Percentiles rank a stretch among this genome's conserved stretches.
These are phyloP conservation scores for Aspergillus glaucus DNA, from an alignment of 2,329 filamentous ascomycete species.

Conservation along the genomic window DNA sequence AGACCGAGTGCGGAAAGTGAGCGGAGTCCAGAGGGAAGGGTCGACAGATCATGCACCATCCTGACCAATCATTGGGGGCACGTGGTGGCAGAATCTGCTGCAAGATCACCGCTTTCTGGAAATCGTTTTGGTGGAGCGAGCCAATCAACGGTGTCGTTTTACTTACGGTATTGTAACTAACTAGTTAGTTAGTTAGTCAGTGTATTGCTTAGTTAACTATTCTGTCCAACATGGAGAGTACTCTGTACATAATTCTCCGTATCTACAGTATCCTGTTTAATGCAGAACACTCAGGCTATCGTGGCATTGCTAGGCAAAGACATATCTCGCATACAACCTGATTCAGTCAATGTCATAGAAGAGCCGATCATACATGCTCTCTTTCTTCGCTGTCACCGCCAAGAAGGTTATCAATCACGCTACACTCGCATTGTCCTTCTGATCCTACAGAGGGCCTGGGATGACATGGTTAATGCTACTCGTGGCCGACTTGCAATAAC, in stretches of 20 bases:
- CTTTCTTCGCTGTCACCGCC: background rate
- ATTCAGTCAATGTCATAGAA: background rate
- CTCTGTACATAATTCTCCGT: too few species aligned
- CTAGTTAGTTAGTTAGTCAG: background rate
- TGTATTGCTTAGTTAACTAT: background rate
- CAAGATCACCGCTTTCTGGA: background rate
- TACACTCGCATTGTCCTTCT: too few species aligned
- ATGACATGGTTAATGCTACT: background rate
- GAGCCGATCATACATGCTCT: background rate
- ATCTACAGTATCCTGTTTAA: background rate
- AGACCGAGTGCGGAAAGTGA: conserved; percentile 1
- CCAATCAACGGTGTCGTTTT: background rate
- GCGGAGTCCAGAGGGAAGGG: background rate
- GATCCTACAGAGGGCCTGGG: background rate
- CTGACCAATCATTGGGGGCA: conserved; percentile 2
- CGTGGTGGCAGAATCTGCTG: conserved; percentile 3
- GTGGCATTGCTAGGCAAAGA: background rate
- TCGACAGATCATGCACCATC: background rate
- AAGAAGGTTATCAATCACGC: background rate
- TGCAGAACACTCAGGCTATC: background rate
- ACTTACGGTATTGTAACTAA: background rate
- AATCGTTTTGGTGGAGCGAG: background rate
- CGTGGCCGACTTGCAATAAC: background rate
- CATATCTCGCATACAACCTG: background rate
- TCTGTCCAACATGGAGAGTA: too few species aligned